A percentile compares a stretch with the other conserved stretches of the same genome.
Evolutionary conservation across 108 stramenopile species (phyloP).

Genomic region (Nitzschia sp.): DNA sequence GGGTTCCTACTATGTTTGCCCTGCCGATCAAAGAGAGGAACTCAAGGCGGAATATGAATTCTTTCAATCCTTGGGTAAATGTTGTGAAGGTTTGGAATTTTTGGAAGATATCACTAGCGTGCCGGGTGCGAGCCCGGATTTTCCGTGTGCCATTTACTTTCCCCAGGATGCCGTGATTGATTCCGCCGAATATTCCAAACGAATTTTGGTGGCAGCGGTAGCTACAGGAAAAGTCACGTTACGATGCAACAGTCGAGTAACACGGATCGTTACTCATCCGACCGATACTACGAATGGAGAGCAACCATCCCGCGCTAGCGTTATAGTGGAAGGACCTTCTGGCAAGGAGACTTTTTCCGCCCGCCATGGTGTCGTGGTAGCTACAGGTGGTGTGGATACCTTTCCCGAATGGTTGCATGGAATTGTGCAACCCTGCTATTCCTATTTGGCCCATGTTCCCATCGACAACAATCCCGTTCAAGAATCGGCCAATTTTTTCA

Average conservation of each 20-base stretch:
- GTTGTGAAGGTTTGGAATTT: conserved; percentile 28
- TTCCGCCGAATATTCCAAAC: conserved; percentile 42
- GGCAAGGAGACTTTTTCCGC: background rate
- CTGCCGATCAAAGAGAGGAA: conserved; percentile 15
- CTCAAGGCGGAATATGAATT: background rate
- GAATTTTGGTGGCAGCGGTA: conserved; percentile 12
- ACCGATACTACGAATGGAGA: too few relatives aligned
- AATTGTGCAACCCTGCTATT: conserved; percentile 41
- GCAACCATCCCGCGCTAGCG: background rate
- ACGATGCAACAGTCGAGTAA: background rate
- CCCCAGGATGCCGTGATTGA: conserved; percentile 49
- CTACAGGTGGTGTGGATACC: conserved; percentile 32
- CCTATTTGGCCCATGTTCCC: conserved; percentile 49
- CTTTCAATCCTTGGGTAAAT: conserved; percentile 16
- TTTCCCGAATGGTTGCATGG: conserved; percentile 1
- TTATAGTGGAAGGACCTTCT: background rate
- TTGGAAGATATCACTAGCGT: conserved; percentile 23
- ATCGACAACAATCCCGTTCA: conserved; percentile 7
- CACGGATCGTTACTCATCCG: background rate
- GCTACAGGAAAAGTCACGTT: background rate
- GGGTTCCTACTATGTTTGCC: conserved; percentile 44
- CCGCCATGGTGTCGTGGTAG: conserved; percentile 24
- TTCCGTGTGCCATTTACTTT: conserved; percentile 44
- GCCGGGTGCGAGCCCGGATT: conserved; percentile 29
- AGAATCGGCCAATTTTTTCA: conserved; percentile 44